Conservation (phyloP, 306 rosid genomes). For the Malus orientalis region DNA sequence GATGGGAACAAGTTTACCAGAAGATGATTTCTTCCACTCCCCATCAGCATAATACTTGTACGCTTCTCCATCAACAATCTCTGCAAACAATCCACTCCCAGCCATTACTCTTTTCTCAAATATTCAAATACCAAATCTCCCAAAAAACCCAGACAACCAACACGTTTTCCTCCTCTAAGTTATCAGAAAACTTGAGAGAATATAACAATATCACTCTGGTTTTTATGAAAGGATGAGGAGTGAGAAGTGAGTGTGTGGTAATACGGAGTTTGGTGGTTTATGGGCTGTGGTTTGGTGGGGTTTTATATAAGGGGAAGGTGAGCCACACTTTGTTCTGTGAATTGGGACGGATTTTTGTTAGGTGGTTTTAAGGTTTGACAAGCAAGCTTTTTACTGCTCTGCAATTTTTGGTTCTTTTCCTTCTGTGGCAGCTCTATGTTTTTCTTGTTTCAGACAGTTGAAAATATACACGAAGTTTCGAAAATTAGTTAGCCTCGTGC, state of each 20-base stretch:
- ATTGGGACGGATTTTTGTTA: background rate
- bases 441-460: background rate
- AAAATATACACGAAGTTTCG: background rate
- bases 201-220: background rate
- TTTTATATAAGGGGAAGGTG: slow-evolving; percentile 30
- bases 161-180: background rate
- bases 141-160: background rate
- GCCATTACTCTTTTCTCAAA: slow-evolving; percentile 32
- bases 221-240: background rate
- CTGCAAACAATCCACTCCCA: slow-evolving; percentile 67
- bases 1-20: slow-evolving; percentile 72
- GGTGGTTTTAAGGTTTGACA: background rate
- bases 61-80: slow-evolving; percentile 68
- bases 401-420: background rate
- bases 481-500: background rate
- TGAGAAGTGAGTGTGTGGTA: background rate
- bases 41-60: slow-evolving; percentile 82
- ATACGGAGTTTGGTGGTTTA: slow-evolving; percentile 9
- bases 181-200: background rate
- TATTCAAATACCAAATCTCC: background rate
- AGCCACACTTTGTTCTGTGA: slow-evolving; percentile 34
- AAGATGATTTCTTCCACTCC: slow-evolving; percentile 78
- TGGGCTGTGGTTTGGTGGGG: slow-evolving; percentile 19
- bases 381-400: background rate
- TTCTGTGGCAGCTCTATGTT: background rate